These are phyloP conservation scores for Xylaria sp. DNA, from an alignment of 2,329 filamentous ascomycete species.

Conservation along the genomic window DNA sequence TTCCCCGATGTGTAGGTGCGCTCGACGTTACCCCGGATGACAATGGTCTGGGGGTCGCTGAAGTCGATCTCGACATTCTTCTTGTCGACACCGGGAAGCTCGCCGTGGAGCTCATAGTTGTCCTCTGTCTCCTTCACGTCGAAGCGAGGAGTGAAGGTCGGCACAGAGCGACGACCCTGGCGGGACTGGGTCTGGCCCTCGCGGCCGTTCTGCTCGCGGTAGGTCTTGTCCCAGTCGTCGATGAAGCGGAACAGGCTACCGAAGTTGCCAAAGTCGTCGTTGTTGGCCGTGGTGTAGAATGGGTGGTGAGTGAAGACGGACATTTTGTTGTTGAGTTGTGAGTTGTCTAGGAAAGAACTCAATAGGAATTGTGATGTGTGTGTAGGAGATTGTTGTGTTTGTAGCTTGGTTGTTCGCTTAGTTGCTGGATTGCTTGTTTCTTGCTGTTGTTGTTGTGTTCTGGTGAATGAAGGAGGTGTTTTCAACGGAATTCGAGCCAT, in stretches of 20 bases:
- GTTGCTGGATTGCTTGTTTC: slow-evolving; percentile 9
- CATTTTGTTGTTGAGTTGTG: slow-evolving; percentile 59
- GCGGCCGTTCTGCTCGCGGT: slow-evolving; percentile 48
- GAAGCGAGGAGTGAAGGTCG: slow-evolving; percentile 78
- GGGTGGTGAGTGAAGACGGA: slow-evolving; percentile 66
- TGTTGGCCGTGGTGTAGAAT: slow-evolving; percentile 57
- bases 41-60: slow-evolving; percentile 77
- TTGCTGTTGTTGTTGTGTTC: slow-evolving; percentile 34
- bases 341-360: slow-evolving; percentile 27
- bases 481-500: slow-evolving; percentile 33
- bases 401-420: slow-evolving; percentile 40
- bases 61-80: slow-evolving; percentile 82
- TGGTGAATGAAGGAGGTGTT: slow-evolving; percentile 41
- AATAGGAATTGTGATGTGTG: slow-evolving; percentile 36
- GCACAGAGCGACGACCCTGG: slow-evolving; percentile 32
- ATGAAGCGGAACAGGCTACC: slow-evolving; percentile 72
- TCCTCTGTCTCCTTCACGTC: slow-evolving; percentile 77
- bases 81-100: slow-evolving; percentile 80
- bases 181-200: slow-evolving; percentile 23
- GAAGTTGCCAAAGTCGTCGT: slow-evolving; percentile 67
- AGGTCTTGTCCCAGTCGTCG: slow-evolving; percentile 70
- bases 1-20: slow-evolving; percentile 68
- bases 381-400: slow-evolving; percentile 20
- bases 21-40: slow-evolving; percentile 76
- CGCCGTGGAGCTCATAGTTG: slow-evolving; percentile 80